Evolutionary conservation across 352 stramenopile species (phyloP), one percentile per base, ranked within the genome.

Genomic region (Phytophthora idaei): DNA sequence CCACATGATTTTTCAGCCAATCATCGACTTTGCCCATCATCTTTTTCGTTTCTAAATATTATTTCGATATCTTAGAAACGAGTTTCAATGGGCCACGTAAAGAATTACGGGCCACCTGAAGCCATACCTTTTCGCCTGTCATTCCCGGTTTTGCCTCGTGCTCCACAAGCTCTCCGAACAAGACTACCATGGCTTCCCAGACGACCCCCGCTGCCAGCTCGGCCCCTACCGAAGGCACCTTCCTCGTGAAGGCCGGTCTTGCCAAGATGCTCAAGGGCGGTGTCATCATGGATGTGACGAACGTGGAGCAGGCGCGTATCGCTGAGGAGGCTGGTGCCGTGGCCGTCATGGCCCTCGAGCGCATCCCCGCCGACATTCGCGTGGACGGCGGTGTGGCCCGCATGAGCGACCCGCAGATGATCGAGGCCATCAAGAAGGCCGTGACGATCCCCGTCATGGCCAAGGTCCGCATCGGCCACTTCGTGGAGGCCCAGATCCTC

Each of bases 401-500:
- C 57, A 99, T 99, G 96, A 98, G 89, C 41, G 97, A 99, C 80
- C 97, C 97, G 12, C 68, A 95, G 61, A 98, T 99, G 89, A 99
- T 99, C 68, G 84, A 96, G 41, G 94, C 96, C 70, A 99, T 99
- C 80, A 99, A 99, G 82, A 98, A 98, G 65, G 97, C 96, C 10
- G 97, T 99, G 36, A 98, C 95, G 32, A 99, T 99, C 69, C 97
- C 97, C 12, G 97, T 99, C 37, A 99, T 99, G 97, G 97, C 97
- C 47, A 99, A 99, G 86, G 94, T 90, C 28, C 93, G 97, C 61
- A 99, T 99, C 65, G 97, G 97, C 62, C 97, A 99, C 82, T 99
- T 99, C 71, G 97, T 99, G 10, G 97, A 99, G 78, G 95, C 97
- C 0, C 97, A 99, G 77, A 99, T 99, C 69, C 83, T 99, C 10